Evolutionary conservation across 805 yeast species (phyloP).

Genomic region (Saccharomycopsis amapae): DNA sequence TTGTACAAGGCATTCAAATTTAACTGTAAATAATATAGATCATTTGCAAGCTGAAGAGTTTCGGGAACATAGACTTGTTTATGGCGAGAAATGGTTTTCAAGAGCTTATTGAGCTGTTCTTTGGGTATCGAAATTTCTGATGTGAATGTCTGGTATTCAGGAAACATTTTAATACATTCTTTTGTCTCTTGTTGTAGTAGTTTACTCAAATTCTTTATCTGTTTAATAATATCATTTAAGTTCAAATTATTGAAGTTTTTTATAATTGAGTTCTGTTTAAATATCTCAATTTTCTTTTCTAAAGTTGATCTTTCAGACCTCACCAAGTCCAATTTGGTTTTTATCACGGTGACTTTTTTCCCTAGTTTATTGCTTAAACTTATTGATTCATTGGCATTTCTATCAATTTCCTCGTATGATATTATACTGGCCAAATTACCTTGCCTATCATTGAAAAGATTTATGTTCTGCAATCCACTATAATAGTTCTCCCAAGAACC

Average conservation of each 20-base stretch:
- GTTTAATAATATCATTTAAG: constrained; percentile 21
- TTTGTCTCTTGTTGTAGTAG: constrained; percentile 25
- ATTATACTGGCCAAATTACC: constrained; percentile 31
- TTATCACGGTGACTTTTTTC: constrained; percentile 26
- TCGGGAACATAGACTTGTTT: constrained; percentile 27
- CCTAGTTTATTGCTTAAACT: constrained; percentile 21
- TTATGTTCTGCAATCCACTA: constrained; percentile 25
- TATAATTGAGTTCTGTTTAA: constrained; percentile 33
- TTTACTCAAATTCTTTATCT: constrained; percentile 22
- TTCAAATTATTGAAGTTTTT: constrained; percentile 24
- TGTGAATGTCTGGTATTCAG: constrained; percentile 16
- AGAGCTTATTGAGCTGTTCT: constrained; percentile 7
- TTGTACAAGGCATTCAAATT: constrained; percentile 31
- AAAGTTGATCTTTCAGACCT: constrained; percentile 35
- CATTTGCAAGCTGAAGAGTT: constrained; percentile 30
- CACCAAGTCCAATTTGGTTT: constrained; percentile 30
- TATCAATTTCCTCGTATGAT: constrained; percentile 27
- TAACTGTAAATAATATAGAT: constrained; percentile 31
- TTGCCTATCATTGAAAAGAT: constrained; percentile 24
- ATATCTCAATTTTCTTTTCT: constrained; percentile 35
- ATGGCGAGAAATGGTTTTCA: constrained; percentile 25
- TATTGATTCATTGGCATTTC: constrained; percentile 30
- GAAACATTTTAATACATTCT: constrained; percentile 20
- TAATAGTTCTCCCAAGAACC: constrained; percentile 35
- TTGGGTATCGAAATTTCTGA: constrained; percentile 16